Evolutionary conservation across 1,284 basidiomycete genomes (phyloP).

Genomic region (Apiotrichum mycotoxinovorans): DNA sequence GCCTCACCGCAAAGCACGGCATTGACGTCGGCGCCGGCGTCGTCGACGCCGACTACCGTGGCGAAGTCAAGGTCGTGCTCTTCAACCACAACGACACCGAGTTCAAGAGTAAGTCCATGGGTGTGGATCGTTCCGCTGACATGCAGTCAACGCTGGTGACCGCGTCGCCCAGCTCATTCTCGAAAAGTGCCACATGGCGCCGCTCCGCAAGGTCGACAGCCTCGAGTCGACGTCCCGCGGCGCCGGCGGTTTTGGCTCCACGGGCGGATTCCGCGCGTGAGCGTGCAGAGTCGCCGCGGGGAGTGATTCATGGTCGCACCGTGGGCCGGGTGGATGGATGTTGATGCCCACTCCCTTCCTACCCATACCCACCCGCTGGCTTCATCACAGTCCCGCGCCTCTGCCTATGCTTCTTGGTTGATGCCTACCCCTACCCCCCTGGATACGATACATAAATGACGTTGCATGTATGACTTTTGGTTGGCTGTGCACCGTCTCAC

Average conservation of each 20-base stretch:
- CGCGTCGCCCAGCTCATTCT: constrained; percentile 91
- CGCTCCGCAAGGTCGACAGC: constrained; percentile 75
- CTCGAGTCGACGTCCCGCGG: constrained; percentile 82
- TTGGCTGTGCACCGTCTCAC: no score
- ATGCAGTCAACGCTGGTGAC: constrained; percentile 79
- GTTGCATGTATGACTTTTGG: constrained; percentile 1
- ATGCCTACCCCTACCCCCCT: not conserved
- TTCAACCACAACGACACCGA: constrained; percentile 89
- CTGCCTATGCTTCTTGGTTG: no score
- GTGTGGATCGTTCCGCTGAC: not conserved
- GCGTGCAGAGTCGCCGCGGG: not conserved
- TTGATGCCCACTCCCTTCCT: no score
- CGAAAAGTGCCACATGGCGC: constrained; percentile 83
- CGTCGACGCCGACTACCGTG: constrained; percentile 93
- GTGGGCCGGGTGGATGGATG: not conserved
- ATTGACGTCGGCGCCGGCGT: constrained; percentile 97
- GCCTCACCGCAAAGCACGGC: constrained; percentile 94
- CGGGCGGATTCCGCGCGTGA: constrained; percentile 57
- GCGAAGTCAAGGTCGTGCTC: constrained; percentile 84
- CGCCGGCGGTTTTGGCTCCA: constrained; percentile 88
- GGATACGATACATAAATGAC: constrained; percentile 1
- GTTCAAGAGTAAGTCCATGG: constrained; percentile 65
- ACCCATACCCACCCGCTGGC: no score
- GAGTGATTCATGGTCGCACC: not conserved
- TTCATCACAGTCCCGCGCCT: no score